A percentile compares a stretch with the other conserved stretches of the same genome.
Evolutionary conservation across 352 stramenopile species (phyloP).

Genomic region (Phytophthora kernoviae): DNA sequence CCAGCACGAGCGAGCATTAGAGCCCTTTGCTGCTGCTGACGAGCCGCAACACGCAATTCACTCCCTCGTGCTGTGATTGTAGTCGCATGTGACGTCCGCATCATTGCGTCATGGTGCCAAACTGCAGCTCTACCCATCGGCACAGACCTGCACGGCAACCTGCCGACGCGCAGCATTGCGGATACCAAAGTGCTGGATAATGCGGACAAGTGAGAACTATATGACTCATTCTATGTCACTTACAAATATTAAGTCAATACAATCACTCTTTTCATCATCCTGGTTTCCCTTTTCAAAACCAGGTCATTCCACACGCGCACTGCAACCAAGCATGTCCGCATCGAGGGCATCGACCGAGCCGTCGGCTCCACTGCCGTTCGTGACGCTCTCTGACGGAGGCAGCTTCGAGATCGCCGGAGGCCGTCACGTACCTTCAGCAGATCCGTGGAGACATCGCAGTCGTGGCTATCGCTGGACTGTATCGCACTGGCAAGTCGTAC

Average conservation of each 20-base stretch:
- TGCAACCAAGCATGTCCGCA: not conserved
- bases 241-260: not conserved
- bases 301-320: not conserved
- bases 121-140: not conserved
- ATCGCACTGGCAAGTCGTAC: constrained; percentile 84
- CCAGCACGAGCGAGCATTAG: constrained; percentile 17
- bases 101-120: constrained; percentile 2
- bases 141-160: constrained; percentile 7
- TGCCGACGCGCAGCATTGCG: constrained; percentile 15
- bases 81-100: constrained; percentile 16
- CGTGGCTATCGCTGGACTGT: constrained; percentile 74
- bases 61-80: constrained; percentile 12
- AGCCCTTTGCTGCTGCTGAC: constrained; percentile 23
- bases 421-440: constrained; percentile 59
- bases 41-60: constrained; percentile 15
- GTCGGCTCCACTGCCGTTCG: constrained; percentile 61
- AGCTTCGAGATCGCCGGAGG: constrained; percentile 68
- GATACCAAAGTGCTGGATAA: not conserved
- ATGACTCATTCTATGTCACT: not conserved
- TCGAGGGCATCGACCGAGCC: not conserved
- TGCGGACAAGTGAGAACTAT: constrained; percentile 4
- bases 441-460: constrained; percentile 67
- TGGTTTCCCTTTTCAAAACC: not conserved
- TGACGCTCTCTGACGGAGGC: constrained; percentile 72
- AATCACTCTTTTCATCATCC: not conserved